phyloP scores from a whole-genome alignment of 441 rosid species.

The Pelargonium cotyledonis region DNA sequence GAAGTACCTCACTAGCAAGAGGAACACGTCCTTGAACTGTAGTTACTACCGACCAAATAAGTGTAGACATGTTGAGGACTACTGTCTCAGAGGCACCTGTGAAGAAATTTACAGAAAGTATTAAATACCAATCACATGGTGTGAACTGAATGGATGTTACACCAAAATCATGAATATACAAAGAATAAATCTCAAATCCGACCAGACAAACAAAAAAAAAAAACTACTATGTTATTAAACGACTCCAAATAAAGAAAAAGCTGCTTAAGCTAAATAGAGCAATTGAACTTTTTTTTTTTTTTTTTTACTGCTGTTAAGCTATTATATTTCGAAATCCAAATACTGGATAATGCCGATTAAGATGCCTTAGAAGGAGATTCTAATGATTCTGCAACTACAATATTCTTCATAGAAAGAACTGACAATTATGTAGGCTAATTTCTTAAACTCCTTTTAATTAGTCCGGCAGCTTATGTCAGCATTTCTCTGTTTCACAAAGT shows the following conservation, averaged over 20 bases:
- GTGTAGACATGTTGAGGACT: conserved; percentile 96
- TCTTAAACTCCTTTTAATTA: background rate
- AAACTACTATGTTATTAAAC: background rate
- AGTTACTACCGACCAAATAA: conserved; percentile 86
- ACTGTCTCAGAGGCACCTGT: conserved; percentile 91
- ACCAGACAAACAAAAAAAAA: background rate
- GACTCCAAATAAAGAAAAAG: background rate
- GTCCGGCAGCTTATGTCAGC: background rate
- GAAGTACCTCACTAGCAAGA: conserved; percentile 92
- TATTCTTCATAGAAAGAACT: background rate
- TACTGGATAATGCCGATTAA: background rate
- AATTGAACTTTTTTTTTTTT: background rate
- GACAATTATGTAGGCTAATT: background rate
- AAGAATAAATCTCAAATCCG: conserved; percentile 8
- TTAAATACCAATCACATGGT: conserved; percentile 12
- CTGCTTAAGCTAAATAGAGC: background rate
- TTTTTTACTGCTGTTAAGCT: background rate
- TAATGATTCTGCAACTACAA: background rate
- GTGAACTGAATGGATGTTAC: conserved; percentile 7
- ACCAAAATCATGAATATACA: conserved; percentile 5
- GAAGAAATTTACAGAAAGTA: conserved; percentile 17
- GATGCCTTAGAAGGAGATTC: background rate
- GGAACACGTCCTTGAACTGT: conserved; percentile 87
- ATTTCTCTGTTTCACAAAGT: background rate
- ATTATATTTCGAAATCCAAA: conserved; percentile 3